A percentile compares a stretch with the other conserved stretches of the same genome.
These are phyloP conservation scores for Quercus suber DNA, from an alignment of 306 rosid species.

Conservation along the genomic window DNA sequence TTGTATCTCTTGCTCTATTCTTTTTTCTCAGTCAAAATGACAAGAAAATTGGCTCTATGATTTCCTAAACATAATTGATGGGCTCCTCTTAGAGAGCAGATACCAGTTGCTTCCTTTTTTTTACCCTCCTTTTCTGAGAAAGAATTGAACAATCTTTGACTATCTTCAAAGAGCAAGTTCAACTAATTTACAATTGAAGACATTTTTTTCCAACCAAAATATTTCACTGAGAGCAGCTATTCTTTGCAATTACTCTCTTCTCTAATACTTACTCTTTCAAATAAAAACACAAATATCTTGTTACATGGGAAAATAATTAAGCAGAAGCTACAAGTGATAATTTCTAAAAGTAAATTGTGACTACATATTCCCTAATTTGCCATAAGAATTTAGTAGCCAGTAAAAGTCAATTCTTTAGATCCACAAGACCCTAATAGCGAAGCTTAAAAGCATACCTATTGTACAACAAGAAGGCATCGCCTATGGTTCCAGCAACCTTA, in stretches of 20 bases:
- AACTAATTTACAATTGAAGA: neutral
- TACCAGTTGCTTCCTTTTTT: neutral
- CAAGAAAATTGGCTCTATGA: neutral
- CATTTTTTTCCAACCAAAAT: neutral
- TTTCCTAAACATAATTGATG: neutral
- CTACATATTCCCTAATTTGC: neutral
- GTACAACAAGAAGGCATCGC: conserved; percentile 66
- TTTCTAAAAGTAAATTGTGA: neutral
- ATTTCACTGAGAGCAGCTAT: neutral
- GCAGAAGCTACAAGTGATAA: neutral
- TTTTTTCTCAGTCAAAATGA: neutral
- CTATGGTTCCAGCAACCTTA: conserved; percentile 90
- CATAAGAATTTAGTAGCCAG: neutral
- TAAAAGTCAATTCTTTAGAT: neutral
- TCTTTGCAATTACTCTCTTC: neutral
- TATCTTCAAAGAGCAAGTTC: neutral
- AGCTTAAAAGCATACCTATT: conserved; percentile 49
- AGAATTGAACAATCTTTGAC: neutral
- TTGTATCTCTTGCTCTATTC: neutral
- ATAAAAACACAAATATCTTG: neutral
- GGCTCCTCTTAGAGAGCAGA: neutral
- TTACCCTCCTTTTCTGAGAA: neutral
- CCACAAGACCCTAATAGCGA: neutral
- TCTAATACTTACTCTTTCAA: neutral
- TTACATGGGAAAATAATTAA: neutral